Percentiles rank a stretch among this genome's conserved stretches.
Conservation (phyloP, 2,329 filamentous ascomycete species). For the Truncatella angustata region DNA sequence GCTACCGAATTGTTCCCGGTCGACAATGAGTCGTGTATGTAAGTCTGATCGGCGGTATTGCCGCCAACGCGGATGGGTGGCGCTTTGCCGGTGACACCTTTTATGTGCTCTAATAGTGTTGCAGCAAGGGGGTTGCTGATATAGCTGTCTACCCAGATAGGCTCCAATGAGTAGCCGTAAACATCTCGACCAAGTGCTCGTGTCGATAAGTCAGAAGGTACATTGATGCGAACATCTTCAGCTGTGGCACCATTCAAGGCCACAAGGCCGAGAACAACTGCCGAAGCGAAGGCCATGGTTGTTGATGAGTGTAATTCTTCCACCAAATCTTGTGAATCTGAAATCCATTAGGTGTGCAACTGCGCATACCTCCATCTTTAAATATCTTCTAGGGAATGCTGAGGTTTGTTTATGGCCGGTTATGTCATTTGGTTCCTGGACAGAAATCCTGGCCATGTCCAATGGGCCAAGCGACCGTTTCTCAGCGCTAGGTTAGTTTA, state of each 20-base stretch:
- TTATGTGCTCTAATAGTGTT: constrained; percentile 25
- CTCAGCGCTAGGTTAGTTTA: no score
- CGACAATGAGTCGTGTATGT: constrained; percentile 23
- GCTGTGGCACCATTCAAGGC: neutral
- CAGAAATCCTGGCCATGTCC: neutral
- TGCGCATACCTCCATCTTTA: neutral
- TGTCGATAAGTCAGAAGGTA: constrained; percentile 24
- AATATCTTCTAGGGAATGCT: neutral
- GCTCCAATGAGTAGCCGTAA: constrained; percentile 33
- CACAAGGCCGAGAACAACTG: neutral
- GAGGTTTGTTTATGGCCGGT: neutral
- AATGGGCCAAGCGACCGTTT: neutral
- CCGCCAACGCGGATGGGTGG: constrained; percentile 32
- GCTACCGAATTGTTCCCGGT: constrained; percentile 26
- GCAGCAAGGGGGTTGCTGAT: constrained; percentile 24
- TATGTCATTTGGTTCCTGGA: constrained; percentile 1
- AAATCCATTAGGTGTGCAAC: no score
- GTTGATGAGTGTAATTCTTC: neutral
- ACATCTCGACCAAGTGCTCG: constrained; percentile 26
- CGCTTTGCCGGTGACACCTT: constrained; percentile 26
- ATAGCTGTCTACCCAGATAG: constrained; percentile 30
- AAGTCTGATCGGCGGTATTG: constrained; percentile 33
- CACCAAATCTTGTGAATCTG: neutral
- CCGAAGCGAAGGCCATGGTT: neutral
- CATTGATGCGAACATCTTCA: constrained; percentile 15